phyloP scores from a whole-genome alignment of 805 yeast genomes.

The Candida pini region DNA sequence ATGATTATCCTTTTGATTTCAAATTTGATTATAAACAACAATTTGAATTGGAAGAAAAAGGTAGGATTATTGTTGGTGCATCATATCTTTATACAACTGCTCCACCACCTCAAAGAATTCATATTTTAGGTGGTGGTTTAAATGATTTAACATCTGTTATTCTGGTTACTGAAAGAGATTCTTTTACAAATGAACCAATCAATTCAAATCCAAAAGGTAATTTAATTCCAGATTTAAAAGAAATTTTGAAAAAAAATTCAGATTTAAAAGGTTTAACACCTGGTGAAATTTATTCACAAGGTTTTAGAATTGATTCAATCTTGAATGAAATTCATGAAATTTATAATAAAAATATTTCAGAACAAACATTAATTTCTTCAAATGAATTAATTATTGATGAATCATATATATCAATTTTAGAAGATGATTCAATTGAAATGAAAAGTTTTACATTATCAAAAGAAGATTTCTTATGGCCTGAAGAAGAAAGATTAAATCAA shows the following conservation, averaged over 20 bases:
- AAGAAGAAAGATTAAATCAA: conserved; percentile 12
- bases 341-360: conserved; percentile 8
- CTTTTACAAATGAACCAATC: conserved; percentile 6
- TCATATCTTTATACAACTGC: conserved; percentile 24
- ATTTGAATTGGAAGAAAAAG: conserved; percentile 10
- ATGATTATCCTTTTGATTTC: conserved; percentile 16
- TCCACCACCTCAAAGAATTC: conserved; percentile 26
- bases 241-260: conserved; percentile 15
- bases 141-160: conserved; percentile 19
- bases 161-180: conserved; percentile 20
- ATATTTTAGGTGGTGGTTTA: conserved; percentile 27
- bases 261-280: conserved; percentile 1
- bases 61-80: conserved; percentile 27
- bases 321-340: conserved; percentile 3
- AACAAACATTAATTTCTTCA: conserved; percentile 10
- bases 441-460: conserved; percentile 8
- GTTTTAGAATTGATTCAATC: conserved; percentile 13
- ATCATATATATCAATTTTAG: conserved; percentile 11
- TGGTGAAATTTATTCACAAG: conserved; percentile 14
- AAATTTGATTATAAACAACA: conserved; percentile 16
- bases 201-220: conserved; percentile 7
- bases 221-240: conserved; percentile 9
- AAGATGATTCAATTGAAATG: conserved; percentile 11
- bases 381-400: conserved; percentile 16
- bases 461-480: conserved; percentile 23